A percentile compares a stretch with the other conserved stretches of the same genome.
These are phyloP conservation scores for Bryoglossum gracile DNA, from an alignment of 495 filamentous ascomycete species.

Conservation along the genomic window DNA sequence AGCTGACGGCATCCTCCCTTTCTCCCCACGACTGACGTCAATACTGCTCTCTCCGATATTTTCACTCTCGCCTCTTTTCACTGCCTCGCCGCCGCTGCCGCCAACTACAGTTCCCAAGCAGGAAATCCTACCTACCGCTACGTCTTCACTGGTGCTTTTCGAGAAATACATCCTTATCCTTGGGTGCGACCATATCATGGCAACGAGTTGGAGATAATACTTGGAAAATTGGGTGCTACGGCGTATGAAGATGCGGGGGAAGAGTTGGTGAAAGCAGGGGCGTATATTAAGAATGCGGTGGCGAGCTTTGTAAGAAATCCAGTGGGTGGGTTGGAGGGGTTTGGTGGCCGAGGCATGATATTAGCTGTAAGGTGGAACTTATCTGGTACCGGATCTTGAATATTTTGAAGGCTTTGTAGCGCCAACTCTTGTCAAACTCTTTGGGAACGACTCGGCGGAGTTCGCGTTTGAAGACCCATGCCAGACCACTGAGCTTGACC, in stretches of 20 bases:
- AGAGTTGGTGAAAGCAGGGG: neutral
- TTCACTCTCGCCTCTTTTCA: neutral
- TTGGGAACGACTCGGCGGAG: neutral
- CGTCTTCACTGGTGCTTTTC: neutral
- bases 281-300: neutral
- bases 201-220: neutral
- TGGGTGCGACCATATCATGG: conserved; percentile 1
- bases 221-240: neutral
- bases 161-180: neutral
- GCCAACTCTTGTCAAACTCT: conserved; percentile 1
- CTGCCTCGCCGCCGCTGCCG: neutral
- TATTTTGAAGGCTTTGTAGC: neutral
- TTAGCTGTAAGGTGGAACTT: neutral
- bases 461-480: neutral
- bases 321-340: neutral
- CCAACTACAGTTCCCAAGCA: neutral
- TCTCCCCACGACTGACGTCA: neutral
- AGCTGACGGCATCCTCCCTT: conserved; percentile 1
- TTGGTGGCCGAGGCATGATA: neutral
- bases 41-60: conserved; percentile 1
- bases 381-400: neutral
- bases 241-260: neutral
- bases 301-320: conserved; percentile 4
- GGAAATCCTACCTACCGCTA: neutral
- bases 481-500: too few species aligned